Base-by-base conservation (phyloP, 164 flowering plant genomes). In the Macadamia integrifolia region DNA sequence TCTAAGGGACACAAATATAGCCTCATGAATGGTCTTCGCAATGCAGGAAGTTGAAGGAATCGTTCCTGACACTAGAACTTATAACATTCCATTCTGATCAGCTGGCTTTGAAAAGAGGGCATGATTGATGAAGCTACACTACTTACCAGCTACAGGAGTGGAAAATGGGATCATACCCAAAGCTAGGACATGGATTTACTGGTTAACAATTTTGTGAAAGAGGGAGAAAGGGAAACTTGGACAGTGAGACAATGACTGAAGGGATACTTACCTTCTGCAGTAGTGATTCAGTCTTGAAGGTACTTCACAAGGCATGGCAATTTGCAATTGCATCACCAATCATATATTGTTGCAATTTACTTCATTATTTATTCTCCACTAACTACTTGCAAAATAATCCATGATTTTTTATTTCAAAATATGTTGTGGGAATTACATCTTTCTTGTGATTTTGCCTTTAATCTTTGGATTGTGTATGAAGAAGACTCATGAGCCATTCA, bases 21-120 rank as follows among this genome's bases (percentile, higher is more conserved):
- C 79, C 71, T 94, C 48, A 87, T 94, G 57, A 94, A 88, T 81
- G 99, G 97, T 64, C 69, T 92, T 4, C 89, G 97, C 78, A 92
- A 80, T 82, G 64, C 49, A 49, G 86, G 87, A 6, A 69, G 55
- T 43, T 65, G 87, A 87, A 81, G 96, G 96, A 61, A 75, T 88
- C 32, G 14, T 46, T 62, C 97, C 98, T 0, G 92, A 92, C 75
- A 79, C 80, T 42, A 66, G 88, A 87, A n/a, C 93, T 64, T 94
- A 94, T 60, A 89, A 92, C 71, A 92, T 93, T 40, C 75, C 92
- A 63, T 94, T n/a, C n/a, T n/a, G n/a, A n/a, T n/a, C 53, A 78
- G 84, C 71, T 89, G 92, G 85, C 81, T 81, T 55, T 92, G 92
- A 82, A 89, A 80, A 32, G n/a, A n/a, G n/a, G 87, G 84, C 62